Evolutionary conservation across 495 filamentous ascomycete species (phyloP).

Genomic region (Penicillium parvum): DNA sequence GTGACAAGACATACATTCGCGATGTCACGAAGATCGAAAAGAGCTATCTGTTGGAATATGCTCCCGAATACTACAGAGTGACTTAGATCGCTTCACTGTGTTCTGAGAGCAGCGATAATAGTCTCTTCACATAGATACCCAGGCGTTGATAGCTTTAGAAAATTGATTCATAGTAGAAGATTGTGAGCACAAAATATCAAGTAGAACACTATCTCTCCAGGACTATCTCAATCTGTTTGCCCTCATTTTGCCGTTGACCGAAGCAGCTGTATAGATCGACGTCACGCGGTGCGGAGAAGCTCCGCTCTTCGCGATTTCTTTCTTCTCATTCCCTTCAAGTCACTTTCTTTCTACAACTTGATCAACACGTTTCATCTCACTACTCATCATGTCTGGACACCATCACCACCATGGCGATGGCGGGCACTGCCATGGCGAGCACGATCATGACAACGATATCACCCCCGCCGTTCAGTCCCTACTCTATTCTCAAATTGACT

Average conservation of each 20-base stretch:
- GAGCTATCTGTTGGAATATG: conserved; percentile 85
- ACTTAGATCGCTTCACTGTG: conserved; percentile 15
- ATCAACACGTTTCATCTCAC: not conserved
- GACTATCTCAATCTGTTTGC: not conserved
- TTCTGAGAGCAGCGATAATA: not conserved
- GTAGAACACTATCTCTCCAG: not conserved
- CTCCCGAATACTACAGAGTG: conserved; percentile 74
- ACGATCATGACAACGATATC: conserved; percentile 88
- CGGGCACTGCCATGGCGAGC: conserved; percentile 45
- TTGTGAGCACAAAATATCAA: too few relatives aligned
- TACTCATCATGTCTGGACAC: conserved; percentile 35
- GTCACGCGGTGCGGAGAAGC: conserved; percentile 22
- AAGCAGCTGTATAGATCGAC: too few relatives aligned
- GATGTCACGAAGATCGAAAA: conserved; percentile 92
- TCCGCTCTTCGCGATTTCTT: conserved; percentile 2
- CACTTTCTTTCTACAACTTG: not conserved
- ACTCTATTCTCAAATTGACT: conserved; percentile 86
- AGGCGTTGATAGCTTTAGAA: conserved; percentile 7
- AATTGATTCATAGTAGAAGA: not conserved
- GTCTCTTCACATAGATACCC: conserved; percentile 8
- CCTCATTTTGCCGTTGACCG: not conserved
- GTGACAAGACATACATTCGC: conserved; percentile 83
- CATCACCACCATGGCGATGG: conserved; percentile 41
- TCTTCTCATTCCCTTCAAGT: not conserved
- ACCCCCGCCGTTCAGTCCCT: conserved; percentile 82